phyloP scores from a whole-genome alignment of 208 protist species.

The Leishmania tarentolae region DNA sequence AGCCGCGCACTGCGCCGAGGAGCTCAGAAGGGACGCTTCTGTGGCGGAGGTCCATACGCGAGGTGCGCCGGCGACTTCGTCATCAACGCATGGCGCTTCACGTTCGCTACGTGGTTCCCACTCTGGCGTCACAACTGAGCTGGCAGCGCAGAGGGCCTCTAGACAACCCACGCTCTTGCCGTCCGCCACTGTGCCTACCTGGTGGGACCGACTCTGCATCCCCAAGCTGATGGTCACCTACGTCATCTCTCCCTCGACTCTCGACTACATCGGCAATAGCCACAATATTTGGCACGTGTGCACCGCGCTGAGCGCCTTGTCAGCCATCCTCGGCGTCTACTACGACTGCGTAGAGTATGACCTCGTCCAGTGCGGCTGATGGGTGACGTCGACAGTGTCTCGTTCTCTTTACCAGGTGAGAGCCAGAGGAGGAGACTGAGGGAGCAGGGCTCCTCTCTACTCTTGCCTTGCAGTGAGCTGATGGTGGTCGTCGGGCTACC shows the following conservation, averaged over 20 bases:
- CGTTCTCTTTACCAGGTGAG: not conserved
- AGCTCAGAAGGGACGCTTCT: slow-evolving; percentile 7
- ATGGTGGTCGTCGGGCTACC: not conserved
- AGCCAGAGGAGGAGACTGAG: not conserved
- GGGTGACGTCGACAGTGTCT: not conserved
- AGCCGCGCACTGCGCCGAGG: slow-evolving; percentile 15
- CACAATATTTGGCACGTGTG: slow-evolving; percentile 77
- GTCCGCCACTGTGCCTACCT: not conserved
- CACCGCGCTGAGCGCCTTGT: slow-evolving; percentile 49
- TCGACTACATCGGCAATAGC: slow-evolving; percentile 70
- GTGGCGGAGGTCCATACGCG: not conserved
- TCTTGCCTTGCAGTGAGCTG: not conserved
- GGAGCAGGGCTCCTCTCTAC: not conserved
- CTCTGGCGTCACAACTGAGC: not conserved
- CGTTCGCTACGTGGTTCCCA: not conserved
- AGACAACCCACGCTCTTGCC: not conserved
- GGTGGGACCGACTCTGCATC: slow-evolving; percentile 27
- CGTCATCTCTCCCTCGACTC: slow-evolving; percentile 41
- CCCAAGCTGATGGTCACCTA: slow-evolving; percentile 34
- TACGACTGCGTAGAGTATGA: slow-evolving; percentile 74
- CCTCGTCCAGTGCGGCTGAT: slow-evolving; percentile 34
- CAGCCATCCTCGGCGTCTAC: slow-evolving; percentile 52
- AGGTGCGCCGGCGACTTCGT: not conserved
- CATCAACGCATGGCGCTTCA: not conserved
- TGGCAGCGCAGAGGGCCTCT: not conserved